Conservation (phyloP, 2,329 filamentous ascomycete genomes). For the Paraconiothyrium brasiliense region DNA sequence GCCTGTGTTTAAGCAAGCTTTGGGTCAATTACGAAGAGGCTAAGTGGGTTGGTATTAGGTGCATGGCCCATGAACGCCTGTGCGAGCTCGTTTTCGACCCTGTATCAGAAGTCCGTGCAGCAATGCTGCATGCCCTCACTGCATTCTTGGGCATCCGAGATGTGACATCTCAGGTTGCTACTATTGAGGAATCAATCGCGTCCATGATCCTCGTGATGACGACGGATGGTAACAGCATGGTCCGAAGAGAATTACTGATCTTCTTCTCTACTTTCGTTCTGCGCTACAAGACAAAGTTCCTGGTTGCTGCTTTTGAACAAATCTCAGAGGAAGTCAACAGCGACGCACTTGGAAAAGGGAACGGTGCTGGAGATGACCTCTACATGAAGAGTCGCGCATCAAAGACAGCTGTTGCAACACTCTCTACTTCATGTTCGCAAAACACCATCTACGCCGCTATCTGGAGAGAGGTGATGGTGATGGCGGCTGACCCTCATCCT, state of each 20-base stretch:
- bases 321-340: slow-evolving; percentile 76
- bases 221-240: slow-evolving; percentile 91
- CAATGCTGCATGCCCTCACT: slow-evolving; percentile 92
- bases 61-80: slow-evolving; percentile 82
- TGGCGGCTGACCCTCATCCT: slow-evolving; percentile 93
- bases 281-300: slow-evolving; percentile 89
- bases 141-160: slow-evolving; percentile 95
- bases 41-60: slow-evolving; percentile 94
- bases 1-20: slow-evolving; percentile 91
- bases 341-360: slow-evolving; percentile 22
- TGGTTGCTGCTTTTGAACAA: slow-evolving; percentile 92
- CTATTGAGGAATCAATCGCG: slow-evolving; percentile 90
- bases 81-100: slow-evolving; percentile 83
- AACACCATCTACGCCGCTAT: slow-evolving; percentile 93
- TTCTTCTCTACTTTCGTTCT: slow-evolving; percentile 93
- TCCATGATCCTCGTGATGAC: slow-evolving; percentile 90
- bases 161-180: slow-evolving; percentile 86
- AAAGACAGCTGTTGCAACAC: slow-evolving; percentile 18
- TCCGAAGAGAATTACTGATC: slow-evolving; percentile 89
- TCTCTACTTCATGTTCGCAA: slow-evolving; percentile 63
- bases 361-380: slow-evolving; percentile 38
- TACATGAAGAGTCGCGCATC: slow-evolving; percentile 41
- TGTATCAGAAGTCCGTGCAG: slow-evolving; percentile 90
- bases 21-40: slow-evolving; percentile 92
- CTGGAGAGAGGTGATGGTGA: slow-evolving; percentile 91